Evolutionary conservation across 2,329 filamentous ascomycete genomes (phyloP).

Genomic region (Xylariales sp.): DNA sequence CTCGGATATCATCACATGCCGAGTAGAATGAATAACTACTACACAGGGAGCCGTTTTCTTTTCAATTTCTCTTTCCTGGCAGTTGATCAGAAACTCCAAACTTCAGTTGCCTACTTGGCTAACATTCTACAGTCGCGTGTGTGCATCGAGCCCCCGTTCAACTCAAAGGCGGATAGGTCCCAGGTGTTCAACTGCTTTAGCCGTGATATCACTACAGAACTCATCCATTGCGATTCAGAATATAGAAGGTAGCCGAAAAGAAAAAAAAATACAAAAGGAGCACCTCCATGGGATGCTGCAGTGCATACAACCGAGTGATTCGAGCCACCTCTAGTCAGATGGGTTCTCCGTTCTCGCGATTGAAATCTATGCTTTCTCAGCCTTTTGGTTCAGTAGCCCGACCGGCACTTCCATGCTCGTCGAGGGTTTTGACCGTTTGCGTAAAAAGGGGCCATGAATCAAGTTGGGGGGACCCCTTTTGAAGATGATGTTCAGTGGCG

Average conservation of each 20-base stretch:
- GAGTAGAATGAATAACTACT: constrained; percentile 4
- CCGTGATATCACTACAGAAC: constrained; percentile 32
- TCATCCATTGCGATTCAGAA: constrained; percentile 41
- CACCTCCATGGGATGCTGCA: constrained; percentile 26
- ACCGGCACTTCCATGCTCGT: constrained; percentile 5
- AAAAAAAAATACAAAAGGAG: constrained; percentile 40
- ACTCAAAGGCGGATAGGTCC: constrained; percentile 3
- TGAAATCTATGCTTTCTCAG: constrained; percentile 21
- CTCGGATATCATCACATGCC: neutral
- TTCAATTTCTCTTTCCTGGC: constrained; percentile 5
- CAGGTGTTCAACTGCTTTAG: constrained; percentile 18
- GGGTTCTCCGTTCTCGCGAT: constrained; percentile 19
- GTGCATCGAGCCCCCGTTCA: constrained; percentile 16
- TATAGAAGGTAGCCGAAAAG: constrained; percentile 43
- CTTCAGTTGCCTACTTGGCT: constrained; percentile 14
- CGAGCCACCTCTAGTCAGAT: constrained; percentile 25
- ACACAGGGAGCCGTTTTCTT: constrained; percentile 8
- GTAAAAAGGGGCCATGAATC: constrained; percentile 4
- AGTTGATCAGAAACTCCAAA: constrained; percentile 8
- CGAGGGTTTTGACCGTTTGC: constrained; percentile 9
- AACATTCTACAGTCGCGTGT: constrained; percentile 27
- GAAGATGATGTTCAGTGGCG: constrained; percentile 21
- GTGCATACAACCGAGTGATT: constrained; percentile 20
- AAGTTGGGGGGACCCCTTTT: constrained; percentile 12
- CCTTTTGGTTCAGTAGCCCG: constrained; percentile 13